Conservation (phyloP, 2,329 filamentous ascomycete species). For the Penicillium occitanis region DNA sequence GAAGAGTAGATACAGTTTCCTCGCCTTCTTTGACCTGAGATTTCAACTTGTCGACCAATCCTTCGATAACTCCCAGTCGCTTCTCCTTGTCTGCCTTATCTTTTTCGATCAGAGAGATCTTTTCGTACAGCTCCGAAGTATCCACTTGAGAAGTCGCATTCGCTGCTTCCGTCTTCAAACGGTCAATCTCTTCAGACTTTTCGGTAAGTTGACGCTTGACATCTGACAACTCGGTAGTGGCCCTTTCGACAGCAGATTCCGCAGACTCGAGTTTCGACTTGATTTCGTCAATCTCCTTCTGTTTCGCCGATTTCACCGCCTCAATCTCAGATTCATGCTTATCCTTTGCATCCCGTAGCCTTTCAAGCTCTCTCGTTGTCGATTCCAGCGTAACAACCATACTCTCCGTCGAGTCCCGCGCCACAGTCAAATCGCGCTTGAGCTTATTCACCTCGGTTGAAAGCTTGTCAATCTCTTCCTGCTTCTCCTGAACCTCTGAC, state of each 20-base stretch:
- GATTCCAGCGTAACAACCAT: conserved; percentile 66
- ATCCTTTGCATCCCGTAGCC: conserved; percentile 54
- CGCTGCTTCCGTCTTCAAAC: conserved; percentile 33
- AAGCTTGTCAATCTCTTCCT: conserved; percentile 69
- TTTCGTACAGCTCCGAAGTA: conserved; percentile 29
- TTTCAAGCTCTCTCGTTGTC: conserved; percentile 63
- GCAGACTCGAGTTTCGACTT: conserved; percentile 36
- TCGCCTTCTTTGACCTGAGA: conserved; percentile 57
- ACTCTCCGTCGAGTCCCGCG: conserved; percentile 68
- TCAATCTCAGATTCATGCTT: conserved; percentile 50
- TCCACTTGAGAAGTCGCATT: conserved; percentile 25
- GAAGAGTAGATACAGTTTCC: conserved; percentile 47
- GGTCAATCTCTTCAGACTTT: conserved; percentile 42
- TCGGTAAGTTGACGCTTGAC: conserved; percentile 42
- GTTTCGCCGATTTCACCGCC: conserved; percentile 42
- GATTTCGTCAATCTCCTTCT: conserved; percentile 46
- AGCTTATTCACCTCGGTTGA: conserved; percentile 67
- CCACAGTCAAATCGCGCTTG: conserved; percentile 67
- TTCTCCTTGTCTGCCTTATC: conserved; percentile 50
- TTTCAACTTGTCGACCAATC: conserved; percentile 56
- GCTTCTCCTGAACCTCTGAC: conserved; percentile 67
- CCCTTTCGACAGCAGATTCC: conserved; percentile 34
- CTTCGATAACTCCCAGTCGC: conserved; percentile 54
- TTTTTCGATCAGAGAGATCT: conserved; percentile 38
- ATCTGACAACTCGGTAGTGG: conserved; percentile 33